Conservation (phyloP, 2,329 filamentous ascomycete genomes). For the Ilyonectria sp. region DNA sequence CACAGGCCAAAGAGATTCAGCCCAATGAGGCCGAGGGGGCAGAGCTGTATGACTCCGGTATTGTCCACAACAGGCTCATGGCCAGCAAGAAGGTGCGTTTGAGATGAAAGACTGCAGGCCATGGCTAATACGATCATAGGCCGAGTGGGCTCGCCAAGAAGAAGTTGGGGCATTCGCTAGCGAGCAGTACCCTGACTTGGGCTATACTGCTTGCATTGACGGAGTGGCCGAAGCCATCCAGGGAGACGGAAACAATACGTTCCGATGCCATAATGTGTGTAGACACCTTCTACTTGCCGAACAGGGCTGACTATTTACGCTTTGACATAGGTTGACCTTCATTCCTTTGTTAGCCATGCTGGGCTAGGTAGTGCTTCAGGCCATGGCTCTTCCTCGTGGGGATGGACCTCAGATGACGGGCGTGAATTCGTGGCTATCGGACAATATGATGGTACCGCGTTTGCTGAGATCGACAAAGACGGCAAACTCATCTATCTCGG, state of each 20-base stretch:
- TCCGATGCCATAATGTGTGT: slow-evolving; percentile 62
- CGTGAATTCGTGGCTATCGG: slow-evolving; percentile 66
- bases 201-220: slow-evolving; percentile 58
- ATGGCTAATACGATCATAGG: slow-evolving; percentile 35
- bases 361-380: slow-evolving; percentile 63
- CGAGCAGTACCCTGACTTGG: slow-evolving; percentile 55
- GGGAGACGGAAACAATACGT: slow-evolving; percentile 64
- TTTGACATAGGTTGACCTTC: slow-evolving; percentile 58
- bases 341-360: slow-evolving; percentile 69
- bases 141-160: slow-evolving; percentile 52
- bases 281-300: neutral
- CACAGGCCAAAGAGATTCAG: slow-evolving; percentile 39
- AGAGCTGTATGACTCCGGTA: slow-evolving; percentile 38
- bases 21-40: slow-evolving; percentile 31
- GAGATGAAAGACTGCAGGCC: rapidly evolving
- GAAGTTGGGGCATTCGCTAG: slow-evolving; percentile 54
- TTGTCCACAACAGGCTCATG: slow-evolving; percentile 41
- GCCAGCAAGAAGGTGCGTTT: slow-evolving; percentile 30
- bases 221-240: slow-evolving; percentile 61
- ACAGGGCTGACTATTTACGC: neutral
- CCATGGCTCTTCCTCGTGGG: slow-evolving; percentile 59
- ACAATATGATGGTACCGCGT: slow-evolving; percentile 65
- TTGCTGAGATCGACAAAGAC: slow-evolving; percentile 62
- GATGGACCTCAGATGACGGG: slow-evolving; percentile 63
- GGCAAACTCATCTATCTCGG: slow-evolving; percentile 64